Percentiles rank a stretch among this genome's conserved stretches.
phyloP scores from a whole-genome alignment of 768 basidiomycete genomes.

The Rossbeevera mucosa region DNA sequence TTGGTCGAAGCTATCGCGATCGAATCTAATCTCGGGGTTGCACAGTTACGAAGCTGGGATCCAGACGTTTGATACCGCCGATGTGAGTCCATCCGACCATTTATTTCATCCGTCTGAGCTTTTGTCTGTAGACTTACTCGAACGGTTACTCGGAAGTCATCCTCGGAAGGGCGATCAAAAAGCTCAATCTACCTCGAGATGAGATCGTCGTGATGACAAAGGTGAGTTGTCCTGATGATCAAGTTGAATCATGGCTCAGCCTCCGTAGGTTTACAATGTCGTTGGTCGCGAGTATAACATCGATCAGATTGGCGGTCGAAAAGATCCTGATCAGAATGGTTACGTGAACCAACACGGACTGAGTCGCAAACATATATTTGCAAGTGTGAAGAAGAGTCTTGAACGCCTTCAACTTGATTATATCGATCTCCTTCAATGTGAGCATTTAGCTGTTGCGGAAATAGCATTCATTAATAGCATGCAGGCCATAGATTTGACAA shows the following conservation, averaged over 20 bases:
- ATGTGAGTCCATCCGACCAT: constrained; percentile 18
- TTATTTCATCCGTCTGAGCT: background rate
- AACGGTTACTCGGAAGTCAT: constrained; percentile 63
- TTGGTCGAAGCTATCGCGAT: background rate
- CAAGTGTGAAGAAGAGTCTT: constrained; percentile 42
- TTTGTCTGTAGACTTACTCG: constrained; percentile 47
- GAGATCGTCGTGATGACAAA: constrained; percentile 80
- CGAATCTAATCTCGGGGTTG: background rate
- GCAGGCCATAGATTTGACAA: constrained; percentile 46
- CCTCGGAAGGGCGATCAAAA: constrained; percentile 68
- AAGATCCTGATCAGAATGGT: constrained; percentile 35
- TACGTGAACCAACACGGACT: constrained; percentile 47
- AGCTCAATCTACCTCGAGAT: constrained; percentile 62
- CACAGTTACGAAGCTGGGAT: constrained; percentile 34
- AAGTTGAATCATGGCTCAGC: background rate
- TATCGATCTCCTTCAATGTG: constrained; percentile 55
- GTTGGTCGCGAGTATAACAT: constrained; percentile 18
- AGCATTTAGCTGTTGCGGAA: background rate
- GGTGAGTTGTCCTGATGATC: constrained; percentile 25
- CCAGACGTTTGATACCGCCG: constrained; percentile 34
- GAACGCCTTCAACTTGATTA: constrained; percentile 46
- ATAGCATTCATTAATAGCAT: background rate
- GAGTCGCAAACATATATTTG: constrained; percentile 57
- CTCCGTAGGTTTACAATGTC: constrained; percentile 40
- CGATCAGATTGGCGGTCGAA: constrained; percentile 9